These are phyloP conservation scores for Peniophora sp. DNA, from an alignment of 1,284 basidiomycete genomes.

Conservation along the genomic window DNA sequence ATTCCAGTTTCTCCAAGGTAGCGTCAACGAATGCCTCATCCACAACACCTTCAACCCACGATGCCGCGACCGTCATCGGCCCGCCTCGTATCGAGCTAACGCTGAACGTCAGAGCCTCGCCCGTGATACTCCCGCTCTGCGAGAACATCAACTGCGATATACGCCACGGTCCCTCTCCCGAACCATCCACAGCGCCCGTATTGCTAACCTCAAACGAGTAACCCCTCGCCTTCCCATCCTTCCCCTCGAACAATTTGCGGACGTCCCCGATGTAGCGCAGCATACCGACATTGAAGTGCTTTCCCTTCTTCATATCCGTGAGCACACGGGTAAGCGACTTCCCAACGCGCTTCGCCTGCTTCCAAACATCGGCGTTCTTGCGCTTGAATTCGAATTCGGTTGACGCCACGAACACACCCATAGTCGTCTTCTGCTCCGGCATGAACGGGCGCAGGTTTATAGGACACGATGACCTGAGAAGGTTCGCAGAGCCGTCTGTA, in stretches of 20 bases:
- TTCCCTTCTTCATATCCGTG: not conserved
- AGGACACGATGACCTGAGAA: constrained; percentile 1
- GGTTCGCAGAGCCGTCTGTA: not conserved
- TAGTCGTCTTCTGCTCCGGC: not conserved
- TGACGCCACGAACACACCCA: constrained; percentile 2
- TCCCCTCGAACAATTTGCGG: not conserved
- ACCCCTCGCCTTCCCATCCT: constrained; percentile 1
- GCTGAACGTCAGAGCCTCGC: constrained; percentile 5
- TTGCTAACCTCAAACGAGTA: constrained; percentile 7
- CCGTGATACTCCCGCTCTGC: constrained; percentile 5
- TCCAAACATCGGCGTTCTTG: constrained; percentile 1
- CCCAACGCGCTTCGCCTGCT: constrained; percentile 1
- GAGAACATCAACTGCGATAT: constrained; percentile 5
- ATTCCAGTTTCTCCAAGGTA: too few species aligned
- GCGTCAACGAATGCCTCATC: not conserved
- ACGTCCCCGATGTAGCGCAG: constrained; percentile 3
- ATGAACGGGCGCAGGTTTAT: constrained; percentile 6
- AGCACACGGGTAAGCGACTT: constrained; percentile 1
- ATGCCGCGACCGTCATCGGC: constrained; percentile 3
- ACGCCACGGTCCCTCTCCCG: constrained; percentile 2
- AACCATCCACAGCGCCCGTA: constrained; percentile 2
- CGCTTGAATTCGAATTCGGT: constrained; percentile 3
- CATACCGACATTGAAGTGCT: constrained; percentile 4
- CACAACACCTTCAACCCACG: constrained; percentile 6
- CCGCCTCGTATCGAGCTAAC: constrained; percentile 5